These are phyloP conservation scores for Termitomyces sp. DNA, from an alignment of 768 basidiomycete species.

Conservation along the genomic window DNA sequence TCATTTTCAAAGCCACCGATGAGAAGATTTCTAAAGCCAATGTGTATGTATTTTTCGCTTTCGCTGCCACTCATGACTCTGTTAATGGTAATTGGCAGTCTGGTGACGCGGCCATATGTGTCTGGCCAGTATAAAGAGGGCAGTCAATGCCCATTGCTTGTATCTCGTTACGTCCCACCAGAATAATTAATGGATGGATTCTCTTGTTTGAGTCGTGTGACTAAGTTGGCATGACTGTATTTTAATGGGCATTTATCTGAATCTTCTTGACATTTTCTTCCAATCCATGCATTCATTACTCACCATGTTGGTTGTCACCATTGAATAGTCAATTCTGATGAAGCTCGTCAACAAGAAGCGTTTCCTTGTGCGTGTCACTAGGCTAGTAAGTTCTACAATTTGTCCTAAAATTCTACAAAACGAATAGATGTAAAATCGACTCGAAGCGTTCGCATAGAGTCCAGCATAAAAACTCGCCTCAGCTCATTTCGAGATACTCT, in stretches of 20 bases:
- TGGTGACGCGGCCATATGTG: conserved; percentile 62
- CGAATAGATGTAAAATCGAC: neutral
- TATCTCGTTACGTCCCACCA: conserved; percentile 28
- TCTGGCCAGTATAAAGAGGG: conserved; percentile 48
- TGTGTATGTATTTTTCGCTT: conserved; percentile 38
- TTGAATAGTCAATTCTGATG: neutral
- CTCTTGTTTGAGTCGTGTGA: neutral
- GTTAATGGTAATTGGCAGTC: conserved; percentile 26
- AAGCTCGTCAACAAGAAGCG: neutral
- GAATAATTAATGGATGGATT: neutral
- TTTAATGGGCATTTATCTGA: neutral
- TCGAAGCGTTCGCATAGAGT: neutral
- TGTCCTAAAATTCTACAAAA: conserved; percentile 6
- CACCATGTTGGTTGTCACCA: neutral
- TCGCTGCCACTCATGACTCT: neutral
- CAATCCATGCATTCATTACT: neutral
- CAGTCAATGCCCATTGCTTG: conserved; percentile 55
- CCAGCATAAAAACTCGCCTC: neutral
- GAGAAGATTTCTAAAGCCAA: conserved; percentile 53
- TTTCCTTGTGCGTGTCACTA: neutral
- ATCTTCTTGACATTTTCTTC: neutral
- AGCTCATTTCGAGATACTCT: conserved; percentile 2
- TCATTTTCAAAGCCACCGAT: conserved; percentile 51
- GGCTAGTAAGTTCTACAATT: neutral
- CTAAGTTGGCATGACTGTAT: neutral